Percentiles rank a stretch among this genome's conserved stretches.
phyloP scores from a whole-genome alignment of 1,284 basidiomycete genomes.

The Ustilago trichophora region DNA sequence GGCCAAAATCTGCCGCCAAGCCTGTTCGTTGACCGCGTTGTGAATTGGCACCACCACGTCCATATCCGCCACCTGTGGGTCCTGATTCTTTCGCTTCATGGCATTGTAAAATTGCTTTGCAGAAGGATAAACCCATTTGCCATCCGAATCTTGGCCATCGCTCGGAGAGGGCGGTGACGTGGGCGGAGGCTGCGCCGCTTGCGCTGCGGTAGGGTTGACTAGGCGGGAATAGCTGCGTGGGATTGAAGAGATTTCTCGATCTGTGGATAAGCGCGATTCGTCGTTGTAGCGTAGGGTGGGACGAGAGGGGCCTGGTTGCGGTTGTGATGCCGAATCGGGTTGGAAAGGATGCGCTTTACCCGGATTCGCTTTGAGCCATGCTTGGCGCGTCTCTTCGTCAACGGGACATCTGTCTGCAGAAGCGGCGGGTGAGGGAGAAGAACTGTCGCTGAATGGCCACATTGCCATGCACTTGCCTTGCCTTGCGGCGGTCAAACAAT shows the following conservation, averaged over 20 bases:
- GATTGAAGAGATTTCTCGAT: slow-evolving; percentile 87
- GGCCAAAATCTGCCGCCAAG: slow-evolving; percentile 86
- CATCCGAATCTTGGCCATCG: slow-evolving; percentile 37
- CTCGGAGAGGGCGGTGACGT: slow-evolving; percentile 6
- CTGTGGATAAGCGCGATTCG: slow-evolving; percentile 68
- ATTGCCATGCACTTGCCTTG: slow-evolving; percentile 1
- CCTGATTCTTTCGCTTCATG: slow-evolving; percentile 84
- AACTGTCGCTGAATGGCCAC: slow-evolving; percentile 39
- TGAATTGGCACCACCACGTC: slow-evolving; percentile 95
- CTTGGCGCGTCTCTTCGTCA: slow-evolving; percentile 70
- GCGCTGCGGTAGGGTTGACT: slow-evolving; percentile 17
- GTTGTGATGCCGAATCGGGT: slow-evolving; percentile 5
- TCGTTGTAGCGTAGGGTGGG: slow-evolving; percentile 23
- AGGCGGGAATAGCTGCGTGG: slow-evolving; percentile 71
- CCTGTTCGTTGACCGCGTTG: slow-evolving; percentile 97
- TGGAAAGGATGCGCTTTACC: slow-evolving; percentile 29
- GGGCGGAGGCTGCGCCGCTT: slow-evolving; percentile 5
- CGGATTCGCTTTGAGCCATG: slow-evolving; percentile 66
- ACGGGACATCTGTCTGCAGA: slow-evolving; percentile 75
- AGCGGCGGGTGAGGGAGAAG: neutral
- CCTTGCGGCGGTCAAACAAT: neutral
- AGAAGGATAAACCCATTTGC: slow-evolving; percentile 97
- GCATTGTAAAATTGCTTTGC: slow-evolving; percentile 95
- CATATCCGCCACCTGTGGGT: slow-evolving; percentile 81
- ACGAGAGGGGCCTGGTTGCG: slow-evolving; percentile 17